Conservation (phyloP, 164 flowering plant species). For the Tetrastigma voinierianum region DNA sequence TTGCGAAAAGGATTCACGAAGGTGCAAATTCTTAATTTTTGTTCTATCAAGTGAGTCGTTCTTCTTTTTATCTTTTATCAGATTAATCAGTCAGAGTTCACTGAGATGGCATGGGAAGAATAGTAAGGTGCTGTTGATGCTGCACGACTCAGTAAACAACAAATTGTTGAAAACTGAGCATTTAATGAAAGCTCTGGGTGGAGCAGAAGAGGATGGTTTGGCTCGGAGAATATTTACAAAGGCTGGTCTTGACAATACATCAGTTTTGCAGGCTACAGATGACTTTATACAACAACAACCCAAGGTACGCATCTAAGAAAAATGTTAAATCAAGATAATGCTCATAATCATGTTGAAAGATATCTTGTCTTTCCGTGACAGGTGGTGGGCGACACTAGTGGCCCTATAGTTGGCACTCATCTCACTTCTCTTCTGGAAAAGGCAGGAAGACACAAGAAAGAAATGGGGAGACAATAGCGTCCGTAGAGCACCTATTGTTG, state of each 20-base stretch:
- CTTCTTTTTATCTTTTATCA: conserved; percentile 17
- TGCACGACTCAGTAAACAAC: conserved; percentile 70
- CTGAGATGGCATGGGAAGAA: conserved; percentile 96
- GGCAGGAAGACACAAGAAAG: conserved; percentile 69
- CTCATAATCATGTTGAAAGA: too few relatives aligned
- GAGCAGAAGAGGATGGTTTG: conserved; percentile 96
- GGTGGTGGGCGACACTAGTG: conserved; percentile 86
- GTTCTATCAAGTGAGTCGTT: neutral
- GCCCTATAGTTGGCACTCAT: conserved; percentile 68
- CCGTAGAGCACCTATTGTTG: conserved; percentile 87
- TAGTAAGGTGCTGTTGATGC: conserved; percentile 83
- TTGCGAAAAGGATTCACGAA: too few relatives aligned
- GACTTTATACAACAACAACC: conserved; percentile 81
- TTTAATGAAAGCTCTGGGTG: conserved; percentile 86
- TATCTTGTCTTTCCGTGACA: conserved; percentile 18
- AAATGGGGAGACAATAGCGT: conserved; percentile 81
- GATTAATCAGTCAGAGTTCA: conserved; percentile 60
- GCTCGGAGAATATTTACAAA: conserved; percentile 91
- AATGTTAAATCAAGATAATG: too few relatives aligned
- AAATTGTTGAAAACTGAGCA: conserved; percentile 92
- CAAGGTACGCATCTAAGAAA: conserved; percentile 41
- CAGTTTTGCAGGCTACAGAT: conserved; percentile 79
- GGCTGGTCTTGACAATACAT: conserved; percentile 82
- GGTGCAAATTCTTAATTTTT: too few relatives aligned
- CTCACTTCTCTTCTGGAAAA: conserved; percentile 58